Conservation (phyloP, 495 filamentous ascomycete genomes). For the Glarea lozoyensis region DNA sequence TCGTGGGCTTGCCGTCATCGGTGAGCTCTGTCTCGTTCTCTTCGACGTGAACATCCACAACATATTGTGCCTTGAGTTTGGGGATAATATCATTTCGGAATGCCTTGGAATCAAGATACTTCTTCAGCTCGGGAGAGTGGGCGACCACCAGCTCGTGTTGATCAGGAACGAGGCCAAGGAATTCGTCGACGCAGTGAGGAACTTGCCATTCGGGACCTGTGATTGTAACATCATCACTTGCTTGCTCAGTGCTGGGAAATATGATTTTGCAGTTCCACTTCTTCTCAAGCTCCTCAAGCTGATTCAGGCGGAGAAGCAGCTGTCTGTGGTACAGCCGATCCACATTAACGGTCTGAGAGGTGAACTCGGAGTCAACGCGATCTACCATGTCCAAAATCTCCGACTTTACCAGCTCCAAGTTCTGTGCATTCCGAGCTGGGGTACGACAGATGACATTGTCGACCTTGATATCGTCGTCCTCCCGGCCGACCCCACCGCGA, state of each 20-base stretch:
- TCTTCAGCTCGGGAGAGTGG: conserved; percentile 59
- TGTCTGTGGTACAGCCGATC: conserved; percentile 93
- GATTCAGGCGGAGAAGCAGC: conserved; percentile 72
- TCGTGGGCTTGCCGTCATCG: conserved; percentile 41
- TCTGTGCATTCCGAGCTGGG: conserved; percentile 92
- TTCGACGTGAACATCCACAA: conserved; percentile 69
- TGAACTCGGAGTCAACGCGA: conserved; percentile 94
- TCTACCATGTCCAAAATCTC: conserved; percentile 99
- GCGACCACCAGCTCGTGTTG: conserved; percentile 83
- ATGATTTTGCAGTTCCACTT: conserved; percentile 98
- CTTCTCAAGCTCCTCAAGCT: conserved; percentile 92
- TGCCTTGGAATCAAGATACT: conserved; percentile 67
- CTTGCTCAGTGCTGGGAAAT: conserved; percentile 94
- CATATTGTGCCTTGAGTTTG: conserved; percentile 84
- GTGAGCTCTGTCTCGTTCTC: conserved; percentile 43
- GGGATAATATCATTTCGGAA: conserved; percentile 70
- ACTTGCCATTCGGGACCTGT: conserved; percentile 97
- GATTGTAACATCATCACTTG: conserved; percentile 90
- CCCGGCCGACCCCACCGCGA: conserved; percentile 83
- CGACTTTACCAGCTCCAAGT: conserved; percentile 91
- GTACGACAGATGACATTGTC: conserved; percentile 99
- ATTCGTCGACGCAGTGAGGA: conserved; percentile 87
- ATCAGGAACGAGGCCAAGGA: conserved; percentile 95
- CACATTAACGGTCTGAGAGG: conserved; percentile 82
- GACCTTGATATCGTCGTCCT: conserved; percentile 95